Evolutionary conservation across 345 rosid genomes (phyloP).

Genomic region (Diplotaxis tenuifolia): DNA sequence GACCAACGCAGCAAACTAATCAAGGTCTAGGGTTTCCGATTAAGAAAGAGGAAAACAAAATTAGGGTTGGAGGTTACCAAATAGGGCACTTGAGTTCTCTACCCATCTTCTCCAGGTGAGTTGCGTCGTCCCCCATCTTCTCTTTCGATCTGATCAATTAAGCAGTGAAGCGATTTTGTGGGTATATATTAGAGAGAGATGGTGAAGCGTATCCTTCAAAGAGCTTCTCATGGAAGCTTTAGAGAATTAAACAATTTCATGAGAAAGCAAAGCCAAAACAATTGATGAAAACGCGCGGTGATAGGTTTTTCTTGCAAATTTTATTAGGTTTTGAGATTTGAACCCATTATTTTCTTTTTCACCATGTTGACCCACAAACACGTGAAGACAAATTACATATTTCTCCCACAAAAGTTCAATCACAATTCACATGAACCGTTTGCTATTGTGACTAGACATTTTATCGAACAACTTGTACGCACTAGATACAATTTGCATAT

Average conservation of each 20-base stretch:
- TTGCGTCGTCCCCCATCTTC: slow-evolving; percentile 49
- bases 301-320: neutral
- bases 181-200: neutral
- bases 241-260: neutral
- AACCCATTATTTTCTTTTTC: neutral
- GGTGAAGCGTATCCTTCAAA: slow-evolving; percentile 16
- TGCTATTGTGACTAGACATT: slow-evolving; percentile 43
- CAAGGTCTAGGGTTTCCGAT: neutral
- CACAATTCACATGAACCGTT: slow-evolving; percentile 72
- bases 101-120: slow-evolving; percentile 85
- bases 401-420: slow-evolving; percentile 24
- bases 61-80: slow-evolving; percentile 66
- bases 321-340: neutral
- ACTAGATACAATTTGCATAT: slow-evolving; percentile 40
- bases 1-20: neutral
- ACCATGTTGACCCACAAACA: too few species aligned
- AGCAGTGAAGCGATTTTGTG: neutral
- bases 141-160: slow-evolving; percentile 20
- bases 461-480: slow-evolving; percentile 64
- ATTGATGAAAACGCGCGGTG: neutral
- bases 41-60: too few species aligned
- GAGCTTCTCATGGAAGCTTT: slow-evolving; percentile 30
- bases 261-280: neutral
- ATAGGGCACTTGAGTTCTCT: slow-evolving; percentile 93
- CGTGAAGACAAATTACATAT: too few species aligned